Base-by-base conservation (phyloP, 1,284 basidiomycete species). In the Macrocystidia cucumis region DNA sequence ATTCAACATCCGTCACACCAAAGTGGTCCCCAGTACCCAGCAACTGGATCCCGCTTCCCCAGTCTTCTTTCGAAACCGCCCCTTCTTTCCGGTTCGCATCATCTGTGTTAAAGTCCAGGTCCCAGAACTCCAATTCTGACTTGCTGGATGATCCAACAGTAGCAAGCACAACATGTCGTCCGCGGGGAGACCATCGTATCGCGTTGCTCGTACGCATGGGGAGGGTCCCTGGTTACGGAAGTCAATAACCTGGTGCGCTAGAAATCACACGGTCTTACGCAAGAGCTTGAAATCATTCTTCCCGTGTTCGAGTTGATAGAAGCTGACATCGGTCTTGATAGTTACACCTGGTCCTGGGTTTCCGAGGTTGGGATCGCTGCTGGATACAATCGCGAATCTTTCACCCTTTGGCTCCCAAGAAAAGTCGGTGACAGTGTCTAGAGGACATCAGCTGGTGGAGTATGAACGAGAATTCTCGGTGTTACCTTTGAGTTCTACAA, bases 111-210 rank as follows among this genome's bases (percentile, higher is more conserved):
- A 95, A 96, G 65, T 98, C 96, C 34, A 98, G 75, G 60, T 98
- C 96, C 91, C 91, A 98, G 68, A 98, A 98, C 59, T 98, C 95
- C 25, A 99, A 74, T 60, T 98, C 96, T 21, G 89, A 98, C 69
- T 98, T 98, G 51, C 79, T 81, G 14, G 88, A 83, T 11, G 91
- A 95, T 29, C 93, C 96, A 37, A 98, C 85, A 28, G 95, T 98
- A 12, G 92, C 93, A 39, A 97, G 78, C 32, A 98, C 88, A 39
- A 97, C 86, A 64, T 98, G 91, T 35, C 96, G 84, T 35, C 96
- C 96, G 38, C 89, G 84, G 26, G 96, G 95, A 27, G 93, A 96
- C 96, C 96, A 99, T 42, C 91, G 83, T 51, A 98, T 86, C 18
- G 91, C 89, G 67, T 98, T 98, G 60, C 83, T 90, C 14, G 91